Conservation (phyloP, 768 basidiomycete genomes). For the Steccherinum ochraceum region DNA sequence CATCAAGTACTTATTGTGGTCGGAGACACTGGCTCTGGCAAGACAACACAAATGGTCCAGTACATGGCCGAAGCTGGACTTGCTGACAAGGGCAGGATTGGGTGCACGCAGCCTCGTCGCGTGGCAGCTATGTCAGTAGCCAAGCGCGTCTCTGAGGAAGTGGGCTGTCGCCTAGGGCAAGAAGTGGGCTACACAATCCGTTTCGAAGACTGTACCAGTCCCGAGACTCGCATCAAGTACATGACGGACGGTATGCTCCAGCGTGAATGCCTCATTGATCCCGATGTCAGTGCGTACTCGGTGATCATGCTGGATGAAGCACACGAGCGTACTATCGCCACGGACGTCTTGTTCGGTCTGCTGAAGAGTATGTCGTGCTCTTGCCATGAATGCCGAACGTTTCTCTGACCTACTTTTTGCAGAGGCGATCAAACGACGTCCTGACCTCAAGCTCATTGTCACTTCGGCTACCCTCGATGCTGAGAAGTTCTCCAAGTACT, state of each 20-base stretch:
- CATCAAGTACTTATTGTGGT: constrained; percentile 98
- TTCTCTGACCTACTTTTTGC: constrained; percentile 13
- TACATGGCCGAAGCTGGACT: constrained; percentile 95
- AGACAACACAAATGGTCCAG: constrained; percentile 99
- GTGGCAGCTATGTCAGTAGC: constrained; percentile 99
- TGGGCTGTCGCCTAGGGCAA: constrained; percentile 93
- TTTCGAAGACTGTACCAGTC: constrained; percentile 98
- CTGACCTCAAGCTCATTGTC: constrained; percentile 96
- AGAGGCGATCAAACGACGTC: constrained; percentile 93
- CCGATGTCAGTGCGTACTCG: constrained; percentile 86
- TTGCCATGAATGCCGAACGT: background rate
- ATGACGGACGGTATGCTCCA: constrained; percentile 99
- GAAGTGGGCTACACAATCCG: constrained; percentile 99
- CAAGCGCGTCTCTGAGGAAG: constrained; percentile 97
- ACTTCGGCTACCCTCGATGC: constrained; percentile 99
- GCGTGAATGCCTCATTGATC: constrained; percentile 94
- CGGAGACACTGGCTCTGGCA: constrained; percentile 97
- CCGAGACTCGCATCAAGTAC: constrained; percentile 99
- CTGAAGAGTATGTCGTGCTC: constrained; percentile 64
- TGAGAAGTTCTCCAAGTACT: constrained; percentile 99
- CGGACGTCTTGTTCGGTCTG: constrained; percentile 94
- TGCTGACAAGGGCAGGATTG: constrained; percentile 85
- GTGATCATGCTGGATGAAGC: constrained; percentile 99
- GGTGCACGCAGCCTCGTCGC: constrained; percentile 98
- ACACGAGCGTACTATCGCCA: constrained; percentile 97